Percentiles rank a stretch among this genome's conserved stretches.
Evolutionary conservation across 768 basidiomycete species (phyloP).

Genomic region (Mycena polygramma): DNA sequence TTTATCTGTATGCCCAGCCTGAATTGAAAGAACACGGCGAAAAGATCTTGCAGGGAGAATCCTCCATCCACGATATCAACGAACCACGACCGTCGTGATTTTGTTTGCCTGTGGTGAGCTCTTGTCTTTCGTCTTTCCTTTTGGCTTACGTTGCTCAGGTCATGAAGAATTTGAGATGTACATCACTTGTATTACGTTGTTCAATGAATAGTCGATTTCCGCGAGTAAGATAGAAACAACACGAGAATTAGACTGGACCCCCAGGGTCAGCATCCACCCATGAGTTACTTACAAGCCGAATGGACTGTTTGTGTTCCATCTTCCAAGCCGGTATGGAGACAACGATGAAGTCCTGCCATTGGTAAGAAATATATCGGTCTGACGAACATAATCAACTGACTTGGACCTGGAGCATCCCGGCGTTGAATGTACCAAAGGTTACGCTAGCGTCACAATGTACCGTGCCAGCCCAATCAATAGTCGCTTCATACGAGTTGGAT

Average conservation of each 20-base stretch:
- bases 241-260: conserved; percentile 14
- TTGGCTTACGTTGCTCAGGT: neutral
- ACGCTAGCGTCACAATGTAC: conserved; percentile 10
- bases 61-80: conserved; percentile 47
- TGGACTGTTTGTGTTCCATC: conserved; percentile 14
- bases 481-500: neutral
- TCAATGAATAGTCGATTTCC: neutral
- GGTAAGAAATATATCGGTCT: neutral
- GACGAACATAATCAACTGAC: conserved; percentile 2
- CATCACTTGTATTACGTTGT: conserved; percentile 2
- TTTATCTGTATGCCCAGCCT: conserved; percentile 39
- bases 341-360: conserved; percentile 27
- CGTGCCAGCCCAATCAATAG: conserved; percentile 26
- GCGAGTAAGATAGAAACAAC: neutral
- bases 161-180: conserved; percentile 3
- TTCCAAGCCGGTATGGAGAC: conserved; percentile 30
- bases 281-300: conserved; percentile 27
- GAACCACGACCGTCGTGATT: conserved; percentile 16
- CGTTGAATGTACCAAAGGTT: conserved; percentile 20
- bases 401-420: conserved; percentile 12
- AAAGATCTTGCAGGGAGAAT: conserved; percentile 65
- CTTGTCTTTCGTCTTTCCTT: neutral
- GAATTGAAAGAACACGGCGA: conserved; percentile 66
- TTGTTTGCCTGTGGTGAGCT: neutral
- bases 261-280: conserved; percentile 24